These are phyloP conservation scores for Loxodes magnus DNA, from an alignment of 73 alveolate species.

Conservation along the genomic window DNA sequence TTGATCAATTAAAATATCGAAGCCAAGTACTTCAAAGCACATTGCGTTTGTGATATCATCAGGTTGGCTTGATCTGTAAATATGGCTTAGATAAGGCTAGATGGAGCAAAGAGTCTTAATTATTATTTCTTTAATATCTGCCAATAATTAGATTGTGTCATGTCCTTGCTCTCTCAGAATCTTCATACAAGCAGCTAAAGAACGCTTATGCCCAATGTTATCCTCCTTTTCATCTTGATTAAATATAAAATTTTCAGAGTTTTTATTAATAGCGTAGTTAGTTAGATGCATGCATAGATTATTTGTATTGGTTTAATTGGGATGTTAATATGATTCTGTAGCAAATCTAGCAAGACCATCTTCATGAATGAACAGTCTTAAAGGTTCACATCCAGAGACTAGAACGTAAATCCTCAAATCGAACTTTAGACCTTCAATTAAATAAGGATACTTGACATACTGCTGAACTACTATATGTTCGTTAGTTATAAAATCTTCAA, in stretches of 20 bases:
- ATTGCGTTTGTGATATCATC: constrained; percentile 25
- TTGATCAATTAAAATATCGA: too few relatives aligned
- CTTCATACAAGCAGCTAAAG: constrained; percentile 5
- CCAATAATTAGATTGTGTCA: not conserved
- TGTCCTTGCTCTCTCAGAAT: constrained; percentile 10
- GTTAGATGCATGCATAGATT: constrained; percentile 21
- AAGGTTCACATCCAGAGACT: too few relatives aligned
- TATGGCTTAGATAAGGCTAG: constrained; percentile 37
- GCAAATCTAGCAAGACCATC: too few relatives aligned
- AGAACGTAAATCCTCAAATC: too few relatives aligned
- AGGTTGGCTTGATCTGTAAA: constrained; percentile 33
- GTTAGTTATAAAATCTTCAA: constrained; percentile 20
- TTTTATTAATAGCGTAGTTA: too few relatives aligned
- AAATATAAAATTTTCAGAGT: constrained; percentile 7
- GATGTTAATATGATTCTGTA: too few relatives aligned
- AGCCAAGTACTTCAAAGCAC: too few relatives aligned
- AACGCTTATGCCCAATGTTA: constrained; percentile 36
- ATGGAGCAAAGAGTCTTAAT: constrained; percentile 24
- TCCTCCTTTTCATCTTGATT: constrained; percentile 31
- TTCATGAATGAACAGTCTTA: too few relatives aligned
- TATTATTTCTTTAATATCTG: constrained; percentile 19
- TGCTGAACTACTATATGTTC: constrained; percentile 47
- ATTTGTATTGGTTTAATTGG: not conserved
- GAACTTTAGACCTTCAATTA: too few relatives aligned
- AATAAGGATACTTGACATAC: too few relatives aligned